Evolutionary conservation across 495 filamentous ascomycete genomes (phyloP), one percentile per base, ranked within the genome.

Genomic region (Parmelia sp.): DNA sequence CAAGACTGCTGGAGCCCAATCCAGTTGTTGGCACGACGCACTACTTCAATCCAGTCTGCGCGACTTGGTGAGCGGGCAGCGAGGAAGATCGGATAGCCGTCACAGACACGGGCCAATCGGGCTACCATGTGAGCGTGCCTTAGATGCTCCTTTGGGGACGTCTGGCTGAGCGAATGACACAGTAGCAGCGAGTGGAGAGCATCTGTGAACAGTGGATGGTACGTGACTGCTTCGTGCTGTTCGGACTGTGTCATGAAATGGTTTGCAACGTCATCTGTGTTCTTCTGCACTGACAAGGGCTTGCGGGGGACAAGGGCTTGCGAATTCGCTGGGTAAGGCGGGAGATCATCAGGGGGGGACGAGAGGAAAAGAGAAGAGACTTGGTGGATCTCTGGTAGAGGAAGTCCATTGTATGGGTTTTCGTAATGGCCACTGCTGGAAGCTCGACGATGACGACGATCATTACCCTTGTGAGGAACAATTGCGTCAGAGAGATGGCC

Each of bases 51-150:
- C 89, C 89, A 92, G 73, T 92, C 89, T 10, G 87, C 83, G 36
- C 89, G 83, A 8, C 86, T 84, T 3, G 88, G 88, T 7, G 83
- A 88, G 36, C 89, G 80, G 31, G 87, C 85, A 10, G 87, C 83
- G 60, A 90, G 85, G 70, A 92, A 91, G 59, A 91, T 83, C 0
- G 90, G 89, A 70, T 90, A 91, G 21, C 90, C 90, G 71, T 91
- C 88, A 60, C 85, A 84, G 27, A 91, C 80, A 44, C 89, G 83
- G 6, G 85, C 81, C 21, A 92, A 83, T 1, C 89, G 84, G 25
- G 88, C 87, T 11, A 87, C 89, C 83, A 90, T 92, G 74, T 89
- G 79, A 1, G 88, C 88, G 70, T 92, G 87, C 42, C 89, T 86
- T 58, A 84, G 83, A 37, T 90, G 79, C 71, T 91, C 88, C 57